Evolutionary conservation across 208 protist genomes (phyloP), one percentile per base, ranked within the genome.

Genomic region (Trypanosoma avium): DNA sequence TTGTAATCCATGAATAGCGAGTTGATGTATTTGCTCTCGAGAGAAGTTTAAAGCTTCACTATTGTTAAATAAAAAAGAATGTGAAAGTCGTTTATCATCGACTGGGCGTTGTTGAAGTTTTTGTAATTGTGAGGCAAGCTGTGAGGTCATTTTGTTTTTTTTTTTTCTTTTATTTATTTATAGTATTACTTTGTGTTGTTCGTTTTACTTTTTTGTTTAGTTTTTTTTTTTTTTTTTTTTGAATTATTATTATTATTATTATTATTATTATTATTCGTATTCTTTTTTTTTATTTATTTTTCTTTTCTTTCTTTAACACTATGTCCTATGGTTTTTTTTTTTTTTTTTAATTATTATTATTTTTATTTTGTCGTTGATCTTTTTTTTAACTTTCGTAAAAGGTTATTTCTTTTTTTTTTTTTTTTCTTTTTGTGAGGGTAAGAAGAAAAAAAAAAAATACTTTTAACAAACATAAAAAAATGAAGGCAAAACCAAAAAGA

Each of bases 1-100:
- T 43, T 81, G 75, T 42, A 95, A 58, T 24, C 89, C 89, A 45
- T 78, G 71, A 26, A 81, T 65, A 27, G 86, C 89, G 17, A 95
- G 80, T 68, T 93, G 79, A 55, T 85, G 82, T 30, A 95, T 79
- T 74, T 95, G 89, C 64, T 95, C 85, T 21, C 89, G 85, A 2
- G 86, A 92, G 67, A 86, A 95, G 56, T 61, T 81, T 32, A 74
- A 73, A 3, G 89, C 81, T 56, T 95, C 89, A 45, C 64, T 63
- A 29, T 75, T 79, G 57, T 66, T 79, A 61, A 95, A 95, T 19
- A 95, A 77, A 71, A 95, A 95, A 4, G 85, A 92, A 35, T 86
- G 78, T 40, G 67, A 61, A 4, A 95, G 72, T 10, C 76, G 79
- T 46, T 81, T 81, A 48, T 87, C 80, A 24, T 65, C 79, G 7